phyloP scores from a whole-genome alignment of 139 green algal genomes.

The Chlorella vulgaris region DNA sequence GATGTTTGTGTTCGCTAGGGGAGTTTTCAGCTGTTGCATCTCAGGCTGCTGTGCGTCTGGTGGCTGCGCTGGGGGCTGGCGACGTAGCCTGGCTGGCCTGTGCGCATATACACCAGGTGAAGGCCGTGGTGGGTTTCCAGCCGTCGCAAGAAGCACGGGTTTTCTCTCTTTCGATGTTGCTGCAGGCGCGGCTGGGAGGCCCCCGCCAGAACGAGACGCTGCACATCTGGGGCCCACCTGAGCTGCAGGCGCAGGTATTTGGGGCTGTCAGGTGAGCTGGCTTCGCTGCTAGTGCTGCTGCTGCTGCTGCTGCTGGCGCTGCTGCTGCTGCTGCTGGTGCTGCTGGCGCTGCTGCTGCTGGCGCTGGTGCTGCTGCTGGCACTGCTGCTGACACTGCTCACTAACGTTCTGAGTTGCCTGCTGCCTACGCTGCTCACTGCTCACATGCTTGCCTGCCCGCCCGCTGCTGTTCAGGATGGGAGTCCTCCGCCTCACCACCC shows the following conservation, averaged over 20 bases:
- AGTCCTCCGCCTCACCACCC: conserved; percentile 33
- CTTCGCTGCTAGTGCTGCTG: not conserved
- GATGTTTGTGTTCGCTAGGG: too few relatives aligned
- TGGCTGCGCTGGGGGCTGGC: too few relatives aligned
- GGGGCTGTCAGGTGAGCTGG: conserved; percentile 6
- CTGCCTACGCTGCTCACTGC: not conserved
- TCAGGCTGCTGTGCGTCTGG: too few relatives aligned
- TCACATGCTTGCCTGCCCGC: not conserved
- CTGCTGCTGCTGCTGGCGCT: not conserved
- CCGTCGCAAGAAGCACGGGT: too few relatives aligned
- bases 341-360: not conserved
- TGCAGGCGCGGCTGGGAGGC: conserved; percentile 56
- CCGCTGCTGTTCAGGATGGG: conserved; percentile 7
- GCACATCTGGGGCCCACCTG: conserved; percentile 52
- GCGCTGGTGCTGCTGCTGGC: not conserved
- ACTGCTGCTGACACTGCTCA: too few relatives aligned
- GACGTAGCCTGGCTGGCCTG: too few relatives aligned
- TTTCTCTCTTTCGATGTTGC: too few relatives aligned
- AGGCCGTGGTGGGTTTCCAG: too few relatives aligned
- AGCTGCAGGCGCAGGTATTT: conserved; percentile 50
- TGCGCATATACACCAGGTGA: too few relatives aligned
- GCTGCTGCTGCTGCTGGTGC: not conserved
- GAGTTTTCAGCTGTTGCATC: too few relatives aligned
- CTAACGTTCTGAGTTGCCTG: too few relatives aligned
- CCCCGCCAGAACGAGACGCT: conserved; percentile 46